Conservation (phyloP, 2,329 filamentous ascomycete genomes). For the Anthostomella pinea region DNA sequence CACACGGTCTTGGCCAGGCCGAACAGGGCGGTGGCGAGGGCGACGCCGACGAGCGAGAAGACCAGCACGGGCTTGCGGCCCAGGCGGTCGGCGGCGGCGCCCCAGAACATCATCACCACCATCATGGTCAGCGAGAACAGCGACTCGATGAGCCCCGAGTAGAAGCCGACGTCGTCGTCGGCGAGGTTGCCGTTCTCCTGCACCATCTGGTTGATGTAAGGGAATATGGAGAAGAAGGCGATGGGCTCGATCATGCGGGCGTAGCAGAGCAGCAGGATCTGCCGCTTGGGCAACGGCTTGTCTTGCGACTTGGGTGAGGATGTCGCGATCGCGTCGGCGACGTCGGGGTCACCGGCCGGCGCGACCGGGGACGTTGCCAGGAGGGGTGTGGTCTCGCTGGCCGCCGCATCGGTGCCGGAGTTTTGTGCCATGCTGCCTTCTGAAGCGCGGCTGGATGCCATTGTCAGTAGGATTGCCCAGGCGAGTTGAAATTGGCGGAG, state of each 20-base stretch:
- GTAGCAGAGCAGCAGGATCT: constrained; percentile 72
- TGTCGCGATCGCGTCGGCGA: constrained; percentile 2
- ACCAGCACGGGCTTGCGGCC: constrained; percentile 74
- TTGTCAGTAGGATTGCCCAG: no score
- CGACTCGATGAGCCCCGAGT: constrained; percentile 71
- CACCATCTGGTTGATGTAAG: constrained; percentile 78
- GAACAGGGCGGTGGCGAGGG: constrained; percentile 61
- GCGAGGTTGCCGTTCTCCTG: constrained; percentile 60
- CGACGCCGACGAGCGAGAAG: constrained; percentile 61
- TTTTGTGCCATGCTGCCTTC: no score
- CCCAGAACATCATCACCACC: constrained; percentile 75
- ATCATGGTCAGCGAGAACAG: constrained; percentile 75
- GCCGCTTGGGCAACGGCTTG: constrained; percentile 55
- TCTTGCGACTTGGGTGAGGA: constrained; percentile 31
- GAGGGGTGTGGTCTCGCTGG: constrained; percentile 12
- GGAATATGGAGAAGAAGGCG: constrained; percentile 81
- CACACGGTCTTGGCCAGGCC: constrained; percentile 63
- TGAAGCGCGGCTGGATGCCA: no score
- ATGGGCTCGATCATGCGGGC: constrained; percentile 71
- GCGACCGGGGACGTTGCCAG: constrained; percentile 6
- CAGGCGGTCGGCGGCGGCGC: constrained; percentile 61
- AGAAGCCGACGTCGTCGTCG: constrained; percentile 72
- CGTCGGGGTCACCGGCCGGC: constrained; percentile 1
- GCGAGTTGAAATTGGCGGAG: no score
- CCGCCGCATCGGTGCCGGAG: constrained; percentile 9